These are phyloP conservation scores for Aureobasidium lini DNA, from an alignment of 2,329 filamentous ascomycete species.

Conservation along the genomic window DNA sequence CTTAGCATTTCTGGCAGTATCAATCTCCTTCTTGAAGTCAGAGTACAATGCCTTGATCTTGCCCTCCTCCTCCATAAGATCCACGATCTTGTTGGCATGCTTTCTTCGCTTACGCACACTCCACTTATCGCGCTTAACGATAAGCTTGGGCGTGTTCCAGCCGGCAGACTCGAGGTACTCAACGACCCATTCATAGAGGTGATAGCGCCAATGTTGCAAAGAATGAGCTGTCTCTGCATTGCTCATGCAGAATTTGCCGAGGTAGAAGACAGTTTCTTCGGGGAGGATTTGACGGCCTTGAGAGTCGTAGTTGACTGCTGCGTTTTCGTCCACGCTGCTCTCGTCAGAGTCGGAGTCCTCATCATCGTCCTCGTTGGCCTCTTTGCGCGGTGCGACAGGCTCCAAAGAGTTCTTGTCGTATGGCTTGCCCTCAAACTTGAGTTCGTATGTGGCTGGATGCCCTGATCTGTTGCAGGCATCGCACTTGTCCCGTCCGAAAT, in stretches of 20 bases:
- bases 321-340: constrained; percentile 24
- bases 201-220: constrained; percentile 67
- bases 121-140: constrained; percentile 56
- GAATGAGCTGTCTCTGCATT: constrained; percentile 65
- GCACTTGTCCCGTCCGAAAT: constrained; percentile 43
- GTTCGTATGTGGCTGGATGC: constrained; percentile 59
- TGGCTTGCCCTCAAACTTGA: constrained; percentile 57
- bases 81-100: constrained; percentile 56
- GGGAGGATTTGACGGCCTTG: constrained; percentile 42
- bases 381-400: constrained; percentile 39
- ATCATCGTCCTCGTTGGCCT: constrained; percentile 31
- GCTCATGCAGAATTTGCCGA: constrained; percentile 52
- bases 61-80: constrained; percentile 53
- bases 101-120: constrained; percentile 52
- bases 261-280: constrained; percentile 41
- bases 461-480: constrained; percentile 63
- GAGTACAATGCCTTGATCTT: constrained; percentile 56
- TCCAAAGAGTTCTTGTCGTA: constrained; percentile 61
- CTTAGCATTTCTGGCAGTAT: constrained; percentile 48
- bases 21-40: constrained; percentile 58
- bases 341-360: constrained; percentile 32
- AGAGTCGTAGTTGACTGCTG: constrained; percentile 37
- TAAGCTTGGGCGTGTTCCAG: constrained; percentile 48
- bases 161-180: constrained; percentile 52
- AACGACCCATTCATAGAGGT: constrained; percentile 65